These are phyloP conservation scores for Aspergillus baeticus DNA, from an alignment of 495 filamentous ascomycete genomes.

Conservation along the genomic window DNA sequence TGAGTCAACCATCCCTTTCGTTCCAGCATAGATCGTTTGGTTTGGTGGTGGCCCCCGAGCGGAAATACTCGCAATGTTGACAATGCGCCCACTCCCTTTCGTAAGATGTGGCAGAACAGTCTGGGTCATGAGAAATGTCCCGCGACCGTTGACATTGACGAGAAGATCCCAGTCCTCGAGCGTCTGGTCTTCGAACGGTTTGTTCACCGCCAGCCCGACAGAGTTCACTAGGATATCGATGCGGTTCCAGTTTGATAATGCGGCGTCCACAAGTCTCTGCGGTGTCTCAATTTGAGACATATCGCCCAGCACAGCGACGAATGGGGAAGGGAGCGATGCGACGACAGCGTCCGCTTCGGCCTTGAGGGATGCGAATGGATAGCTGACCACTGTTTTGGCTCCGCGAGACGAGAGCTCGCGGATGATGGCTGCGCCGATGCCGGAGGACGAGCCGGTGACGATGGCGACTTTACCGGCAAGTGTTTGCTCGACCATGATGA, in stretches of 20 bases:
- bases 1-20: constrained; percentile 31
- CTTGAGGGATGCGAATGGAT: constrained; percentile 21
- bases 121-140: constrained; percentile 37
- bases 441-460: constrained; percentile 35
- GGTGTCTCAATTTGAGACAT: constrained; percentile 18
- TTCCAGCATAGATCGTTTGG: constrained; percentile 29
- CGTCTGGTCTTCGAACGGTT: constrained; percentile 37
- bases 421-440: constrained; percentile 39
- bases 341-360: constrained; percentile 18
- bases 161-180: constrained; percentile 36
- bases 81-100: constrained; percentile 24
- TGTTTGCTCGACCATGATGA: no score
- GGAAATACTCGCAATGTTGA: constrained; percentile 26
- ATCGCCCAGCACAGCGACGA: constrained; percentile 20
- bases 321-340: constrained; percentile 9
- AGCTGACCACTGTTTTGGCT: constrained; percentile 36
- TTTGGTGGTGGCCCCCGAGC: constrained; percentile 23
- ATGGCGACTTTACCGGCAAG: constrained; percentile 37
- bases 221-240: constrained; percentile 40
- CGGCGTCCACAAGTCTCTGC: constrained; percentile 21
- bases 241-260: constrained; percentile 19
- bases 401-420: constrained; percentile 34
- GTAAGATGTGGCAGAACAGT: constrained; percentile 28
- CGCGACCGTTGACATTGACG: constrained; percentile 38
- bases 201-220: constrained; percentile 36